Percentiles rank a stretch among this genome's conserved stretches.
These are phyloP conservation scores for Annulohypoxylon nitens DNA, from an alignment of 495 filamentous ascomycete genomes.

Conservation along the genomic window DNA sequence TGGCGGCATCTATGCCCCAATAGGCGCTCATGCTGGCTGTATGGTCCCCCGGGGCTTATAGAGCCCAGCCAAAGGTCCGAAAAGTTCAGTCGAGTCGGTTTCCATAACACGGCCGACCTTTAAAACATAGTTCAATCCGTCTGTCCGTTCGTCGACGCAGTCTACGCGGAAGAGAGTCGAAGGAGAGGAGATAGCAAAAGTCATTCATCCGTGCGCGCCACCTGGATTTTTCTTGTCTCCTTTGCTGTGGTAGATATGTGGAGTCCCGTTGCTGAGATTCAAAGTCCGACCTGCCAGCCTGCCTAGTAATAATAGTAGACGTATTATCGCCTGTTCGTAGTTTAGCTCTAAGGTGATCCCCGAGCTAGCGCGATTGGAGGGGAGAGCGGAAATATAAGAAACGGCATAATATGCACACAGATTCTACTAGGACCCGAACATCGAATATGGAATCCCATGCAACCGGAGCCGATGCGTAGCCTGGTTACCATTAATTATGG, in stretches of 20 bases:
- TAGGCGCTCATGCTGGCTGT: conserved; percentile 9
- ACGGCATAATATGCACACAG: conserved; percentile 14
- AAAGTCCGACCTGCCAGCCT: conserved; percentile 3
- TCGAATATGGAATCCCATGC: conserved; percentile 30
- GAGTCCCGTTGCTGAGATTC: conserved; percentile 14
- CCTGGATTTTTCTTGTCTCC: conserved; percentile 13
- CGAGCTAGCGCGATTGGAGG: conserved; percentile 38
- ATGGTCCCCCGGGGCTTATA: conserved; percentile 6
- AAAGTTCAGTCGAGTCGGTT: conserved; percentile 19
- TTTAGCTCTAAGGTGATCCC: conserved; percentile 25
- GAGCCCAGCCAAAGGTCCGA: conserved; percentile 23
- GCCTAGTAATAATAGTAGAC: conserved; percentile 4
- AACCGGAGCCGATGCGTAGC: conserved; percentile 23
- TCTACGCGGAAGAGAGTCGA: conserved; percentile 16
- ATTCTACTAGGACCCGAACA: conserved; percentile 1
- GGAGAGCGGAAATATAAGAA: conserved; percentile 14
- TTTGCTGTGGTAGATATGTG: conserved; percentile 5
- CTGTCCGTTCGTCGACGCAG: conserved; percentile 1
- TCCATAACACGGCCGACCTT: conserved; percentile 32
- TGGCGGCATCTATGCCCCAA: conserved; percentile 4
- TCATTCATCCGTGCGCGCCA: conserved; percentile 1
- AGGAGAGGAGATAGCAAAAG: conserved; percentile 7
- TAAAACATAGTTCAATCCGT: conserved; percentile 16
- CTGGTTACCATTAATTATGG: conserved; percentile 26
- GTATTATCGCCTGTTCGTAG: conserved; percentile 20